These are phyloP conservation scores for Arthrocladium fulminans DNA, from an alignment of 2,329 filamentous ascomycete species.

Conservation along the genomic window DNA sequence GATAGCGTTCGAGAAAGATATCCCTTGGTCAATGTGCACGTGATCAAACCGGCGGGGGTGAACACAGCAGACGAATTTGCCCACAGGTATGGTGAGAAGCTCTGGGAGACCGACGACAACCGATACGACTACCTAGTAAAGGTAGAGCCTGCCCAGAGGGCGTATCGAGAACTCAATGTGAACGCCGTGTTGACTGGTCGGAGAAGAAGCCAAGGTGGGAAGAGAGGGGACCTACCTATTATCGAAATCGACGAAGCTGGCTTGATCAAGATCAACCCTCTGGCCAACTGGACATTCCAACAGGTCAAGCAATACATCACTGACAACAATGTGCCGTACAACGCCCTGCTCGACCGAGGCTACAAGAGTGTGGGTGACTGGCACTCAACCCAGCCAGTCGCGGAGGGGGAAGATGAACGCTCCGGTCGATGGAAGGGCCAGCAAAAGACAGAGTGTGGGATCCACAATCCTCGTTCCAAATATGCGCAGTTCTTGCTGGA, in stretches of 20 bases:
- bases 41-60: constrained; percentile 76
- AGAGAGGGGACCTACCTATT: constrained; percentile 81
- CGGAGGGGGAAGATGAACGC: constrained; percentile 87
- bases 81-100: constrained; percentile 65
- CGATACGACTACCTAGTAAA: constrained; percentile 96
- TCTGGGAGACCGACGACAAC: constrained; percentile 80
- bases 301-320: constrained; percentile 84
- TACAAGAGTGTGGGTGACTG: constrained; percentile 98
- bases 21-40: constrained; percentile 69
- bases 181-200: constrained; percentile 88
- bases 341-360: constrained; percentile 78
- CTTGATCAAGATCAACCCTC: constrained; percentile 93
- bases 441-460: constrained; percentile 93
- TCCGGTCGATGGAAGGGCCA: constrained; percentile 95
- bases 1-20: constrained; percentile 69
- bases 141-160: constrained; percentile 88
- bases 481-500: constrained; percentile 78
- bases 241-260: constrained; percentile 87
- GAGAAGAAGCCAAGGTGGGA: constrained; percentile 82
- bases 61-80: constrained; percentile 70
- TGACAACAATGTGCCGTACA: constrained; percentile 85
- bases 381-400: constrained; percentile 90
- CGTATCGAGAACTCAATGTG: constrained; percentile 78
- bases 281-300: constrained; percentile 87
- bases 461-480: constrained; percentile 93